Percentiles rank a stretch among this genome's conserved stretches.
These are phyloP conservation scores for Zea mays DNA, from an alignment of 176 grass and related monocot genomes.

Conservation along the genomic window DNA sequence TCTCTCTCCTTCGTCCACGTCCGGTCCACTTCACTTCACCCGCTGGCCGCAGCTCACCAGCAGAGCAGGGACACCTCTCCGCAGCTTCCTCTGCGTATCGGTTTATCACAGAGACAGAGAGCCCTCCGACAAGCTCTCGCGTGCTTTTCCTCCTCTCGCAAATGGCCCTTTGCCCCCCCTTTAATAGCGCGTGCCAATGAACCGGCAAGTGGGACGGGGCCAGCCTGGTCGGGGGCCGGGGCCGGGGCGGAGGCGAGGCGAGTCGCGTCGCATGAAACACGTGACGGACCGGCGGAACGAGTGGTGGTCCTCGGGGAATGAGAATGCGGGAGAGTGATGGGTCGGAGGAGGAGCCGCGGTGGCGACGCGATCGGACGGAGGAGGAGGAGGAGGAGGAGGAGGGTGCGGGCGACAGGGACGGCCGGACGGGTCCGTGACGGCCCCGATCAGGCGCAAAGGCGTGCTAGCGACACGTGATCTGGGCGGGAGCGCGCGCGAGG, in stretches of 20 bases:
- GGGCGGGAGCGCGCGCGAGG: neutral
- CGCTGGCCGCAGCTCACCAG: neutral
- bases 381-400: neutral
- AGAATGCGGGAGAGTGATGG: constrained; percentile 1
- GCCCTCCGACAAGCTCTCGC: constrained; percentile 7
- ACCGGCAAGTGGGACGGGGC: constrained; percentile 28
- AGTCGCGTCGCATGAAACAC: constrained; percentile 38
- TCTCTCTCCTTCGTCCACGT: neutral
- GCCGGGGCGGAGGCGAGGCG: neutral
- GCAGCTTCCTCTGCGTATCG: neutral
- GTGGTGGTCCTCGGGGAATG: neutral
- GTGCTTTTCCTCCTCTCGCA: neutral
- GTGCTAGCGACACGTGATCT: neutral
- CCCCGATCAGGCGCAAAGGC: constrained; percentile 18
- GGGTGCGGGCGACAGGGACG: neutral
- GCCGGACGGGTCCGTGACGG: constrained; percentile 7
- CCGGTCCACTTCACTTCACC: neutral
- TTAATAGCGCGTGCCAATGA: constrained; percentile 32
- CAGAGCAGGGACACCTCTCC: neutral
- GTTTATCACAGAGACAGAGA: neutral
- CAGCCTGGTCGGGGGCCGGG: neutral
- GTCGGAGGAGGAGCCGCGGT: neutral
- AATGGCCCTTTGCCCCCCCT: constrained; percentile 5
- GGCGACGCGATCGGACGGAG: neutral
- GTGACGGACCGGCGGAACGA: neutral